These are phyloP conservation scores for Thraustotheca clavata DNA, from an alignment of 352 stramenopile species.

Conservation along the genomic window DNA sequence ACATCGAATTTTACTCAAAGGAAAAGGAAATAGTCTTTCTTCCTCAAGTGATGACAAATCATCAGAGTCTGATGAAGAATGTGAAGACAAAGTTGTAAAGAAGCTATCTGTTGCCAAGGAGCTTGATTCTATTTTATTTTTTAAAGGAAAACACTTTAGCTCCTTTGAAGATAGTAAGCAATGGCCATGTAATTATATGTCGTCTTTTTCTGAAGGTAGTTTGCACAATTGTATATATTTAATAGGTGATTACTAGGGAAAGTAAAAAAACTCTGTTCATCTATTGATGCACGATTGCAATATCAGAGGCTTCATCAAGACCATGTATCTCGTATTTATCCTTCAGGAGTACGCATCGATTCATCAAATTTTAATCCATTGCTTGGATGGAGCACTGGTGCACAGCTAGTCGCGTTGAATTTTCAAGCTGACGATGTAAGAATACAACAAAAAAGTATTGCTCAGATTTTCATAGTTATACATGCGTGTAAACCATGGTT, in stretches of 20 bases:
- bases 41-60: slow-evolving; percentile 17
- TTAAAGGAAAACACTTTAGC: slow-evolving; percentile 29
- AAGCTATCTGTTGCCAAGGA: slow-evolving; percentile 25
- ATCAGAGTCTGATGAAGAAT: slow-evolving; percentile 24
- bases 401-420: slow-evolving; percentile 86
- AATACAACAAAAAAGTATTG: background rate
- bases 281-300: background rate
- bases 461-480: slow-evolving; percentile 11
- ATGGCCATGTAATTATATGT: slow-evolving; percentile 24
- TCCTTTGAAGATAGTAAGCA: slow-evolving; percentile 18
- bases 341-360: slow-evolving; percentile 65
- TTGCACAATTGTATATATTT: background rate
- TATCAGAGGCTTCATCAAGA: slow-evolving; percentile 28
- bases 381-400: slow-evolving; percentile 68
- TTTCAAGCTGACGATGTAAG: slow-evolving; percentile 69
- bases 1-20: slow-evolving; percentile 31
- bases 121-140: slow-evolving; percentile 22
- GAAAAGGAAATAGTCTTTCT: slow-evolving; percentile 22
- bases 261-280: slow-evolving; percentile 23
- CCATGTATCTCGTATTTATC: slow-evolving; percentile 79
- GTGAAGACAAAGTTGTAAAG: slow-evolving; percentile 20
- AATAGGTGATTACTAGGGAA: slow-evolving; percentile 13
- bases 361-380: slow-evolving; percentile 85
- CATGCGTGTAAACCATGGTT: slow-evolving; percentile 74
- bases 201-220: slow-evolving; percentile 22